Base-by-base conservation (phyloP, 2,329 filamentous ascomycete genomes). In the Sporothrix brunneoviolacea region DNA sequence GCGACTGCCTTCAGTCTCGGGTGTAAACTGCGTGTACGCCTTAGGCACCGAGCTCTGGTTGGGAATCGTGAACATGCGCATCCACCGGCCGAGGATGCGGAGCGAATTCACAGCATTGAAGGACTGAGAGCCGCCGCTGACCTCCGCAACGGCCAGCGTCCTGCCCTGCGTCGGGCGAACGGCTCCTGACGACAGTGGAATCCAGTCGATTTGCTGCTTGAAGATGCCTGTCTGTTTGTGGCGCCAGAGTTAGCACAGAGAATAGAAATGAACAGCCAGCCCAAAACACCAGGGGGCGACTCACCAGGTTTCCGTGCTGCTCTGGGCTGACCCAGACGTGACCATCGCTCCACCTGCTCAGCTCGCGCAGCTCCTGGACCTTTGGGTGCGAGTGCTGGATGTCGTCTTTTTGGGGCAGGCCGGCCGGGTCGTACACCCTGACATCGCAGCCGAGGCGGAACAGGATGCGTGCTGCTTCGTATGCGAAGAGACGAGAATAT, bases 201-300 rank as follows among this genome's bases (percentile, higher is more conserved):
- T 82, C 83, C 82, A 85, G 62, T 86, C 82, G 42, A 85, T 84
- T 56, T 85, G 81, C 56, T 83, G 82, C 56, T 85, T 85, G 70
- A 85, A 85, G 0, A 84, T 76, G 4, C 74, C 79, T 0, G 81
- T 84, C 70, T n/a, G n/a, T n/a, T n/a, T 77, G 45, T 32, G 28
- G 40, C 27, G 7, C n/a, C n/a, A n/a, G n/a, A n/a, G n/a, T n/a
- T n/a, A n/a, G n/a, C n/a, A n/a, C n/a, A n/a, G n/a, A n/a, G n/a
- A n/a, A n/a, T n/a, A n/a, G n/a, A n/a, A n/a, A n/a, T n/a, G n/a
- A n/a, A n/a, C n/a, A n/a, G n/a, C n/a, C n/a, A n/a, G n/a, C 36
- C 41, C 12, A 13, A 13, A 42, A 42, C 40, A 28, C 24, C 15
- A 42, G n/a, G 19, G 13, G 13, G 22, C 40, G 39, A 48, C 58